Conservation (phyloP, 78 protist species). For the Dictyostelium firmibasis region DNA sequence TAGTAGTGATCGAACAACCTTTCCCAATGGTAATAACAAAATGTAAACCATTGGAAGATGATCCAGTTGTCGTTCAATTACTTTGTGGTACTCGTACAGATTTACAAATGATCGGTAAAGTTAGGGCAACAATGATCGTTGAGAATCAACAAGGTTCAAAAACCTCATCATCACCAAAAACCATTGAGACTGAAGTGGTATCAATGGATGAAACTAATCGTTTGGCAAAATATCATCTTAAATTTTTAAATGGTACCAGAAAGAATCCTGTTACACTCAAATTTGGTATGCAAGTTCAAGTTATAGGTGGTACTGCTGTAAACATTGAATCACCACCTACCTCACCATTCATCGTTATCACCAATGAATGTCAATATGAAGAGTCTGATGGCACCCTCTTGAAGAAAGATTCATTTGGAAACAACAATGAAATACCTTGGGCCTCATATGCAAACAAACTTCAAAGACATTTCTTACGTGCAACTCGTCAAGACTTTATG, state of each 20-base stretch:
- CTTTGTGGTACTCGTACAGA: slow-evolving; percentile 73
- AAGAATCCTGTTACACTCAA: slow-evolving; percentile 80
- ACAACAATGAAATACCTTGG: slow-evolving; percentile 77
- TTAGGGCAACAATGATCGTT: slow-evolving; percentile 73
- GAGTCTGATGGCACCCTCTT: slow-evolving; percentile 72
- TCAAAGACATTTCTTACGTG: slow-evolving; percentile 83
- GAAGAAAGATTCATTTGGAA: slow-evolving; percentile 72
- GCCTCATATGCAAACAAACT: slow-evolving; percentile 75
- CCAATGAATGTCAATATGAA: slow-evolving; percentile 86
- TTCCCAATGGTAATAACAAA: slow-evolving; percentile 83
- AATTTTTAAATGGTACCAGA: slow-evolving; percentile 79
- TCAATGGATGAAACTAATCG: slow-evolving; percentile 63
- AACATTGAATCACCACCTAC: slow-evolving; percentile 79
- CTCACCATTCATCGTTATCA: slow-evolving; percentile 84
- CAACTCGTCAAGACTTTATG: slow-evolving; percentile 81
- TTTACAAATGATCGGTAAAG: slow-evolving; percentile 59
- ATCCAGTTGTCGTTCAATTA: slow-evolving; percentile 78
- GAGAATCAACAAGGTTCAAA: slow-evolving; percentile 77
- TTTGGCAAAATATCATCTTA: slow-evolving; percentile 73
- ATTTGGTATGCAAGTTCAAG: slow-evolving; percentile 83
- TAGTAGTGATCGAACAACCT: slow-evolving; percentile 80
- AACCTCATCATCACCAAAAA: slow-evolving; percentile 38
- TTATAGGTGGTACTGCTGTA: slow-evolving; percentile 73
- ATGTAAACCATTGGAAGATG: slow-evolving; percentile 79
- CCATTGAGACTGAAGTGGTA: slow-evolving; percentile 78